Evolutionary conservation across 1,284 basidiomycete genomes (phyloP).

Genomic region (Sporisorium exsertum): DNA sequence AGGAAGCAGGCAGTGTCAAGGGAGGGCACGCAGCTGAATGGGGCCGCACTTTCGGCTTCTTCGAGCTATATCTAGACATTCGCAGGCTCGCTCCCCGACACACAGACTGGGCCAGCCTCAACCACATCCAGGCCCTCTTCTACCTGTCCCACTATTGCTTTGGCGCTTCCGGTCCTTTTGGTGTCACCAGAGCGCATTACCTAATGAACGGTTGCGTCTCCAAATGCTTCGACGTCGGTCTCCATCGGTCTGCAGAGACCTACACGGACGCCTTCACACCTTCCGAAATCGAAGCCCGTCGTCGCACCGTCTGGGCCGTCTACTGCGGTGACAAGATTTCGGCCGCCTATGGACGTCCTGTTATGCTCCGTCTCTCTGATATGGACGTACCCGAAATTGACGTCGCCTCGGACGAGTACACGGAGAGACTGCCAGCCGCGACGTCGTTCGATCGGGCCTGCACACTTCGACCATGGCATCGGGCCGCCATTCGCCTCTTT

Average conservation of each 20-base stretch:
- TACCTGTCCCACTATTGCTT: constrained; percentile 54
- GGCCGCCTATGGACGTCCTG: constrained; percentile 47
- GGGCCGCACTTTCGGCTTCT: constrained; percentile 45
- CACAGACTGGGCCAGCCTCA: constrained; percentile 52
- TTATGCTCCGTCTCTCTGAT: constrained; percentile 48
- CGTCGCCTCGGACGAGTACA: constrained; percentile 48
- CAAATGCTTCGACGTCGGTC: constrained; percentile 52
- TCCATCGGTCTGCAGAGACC: constrained; percentile 51
- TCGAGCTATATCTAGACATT: constrained; percentile 52
- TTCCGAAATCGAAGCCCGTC: constrained; percentile 49
- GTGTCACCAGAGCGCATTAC: constrained; percentile 47
- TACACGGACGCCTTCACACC: constrained; percentile 50
- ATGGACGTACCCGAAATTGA: constrained; percentile 52
- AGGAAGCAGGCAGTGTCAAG: constrained; percentile 50
- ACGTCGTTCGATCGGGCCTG: constrained; percentile 45
- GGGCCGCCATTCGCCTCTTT: constrained; percentile 46
- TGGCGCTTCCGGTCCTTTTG: constrained; percentile 46
- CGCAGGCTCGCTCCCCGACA: constrained; percentile 37
- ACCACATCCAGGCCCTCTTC: constrained; percentile 52
- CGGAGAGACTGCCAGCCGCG: constrained; percentile 43
- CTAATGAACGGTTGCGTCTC: constrained; percentile 54
- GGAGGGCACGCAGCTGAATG: constrained; percentile 49
- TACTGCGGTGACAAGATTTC: constrained; percentile 55
- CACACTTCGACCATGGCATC: constrained; percentile 45
- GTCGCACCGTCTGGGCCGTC: constrained; percentile 50